phyloP scores from a whole-genome alignment of 768 basidiomycete genomes.

The Myochromella boudieri region DNA sequence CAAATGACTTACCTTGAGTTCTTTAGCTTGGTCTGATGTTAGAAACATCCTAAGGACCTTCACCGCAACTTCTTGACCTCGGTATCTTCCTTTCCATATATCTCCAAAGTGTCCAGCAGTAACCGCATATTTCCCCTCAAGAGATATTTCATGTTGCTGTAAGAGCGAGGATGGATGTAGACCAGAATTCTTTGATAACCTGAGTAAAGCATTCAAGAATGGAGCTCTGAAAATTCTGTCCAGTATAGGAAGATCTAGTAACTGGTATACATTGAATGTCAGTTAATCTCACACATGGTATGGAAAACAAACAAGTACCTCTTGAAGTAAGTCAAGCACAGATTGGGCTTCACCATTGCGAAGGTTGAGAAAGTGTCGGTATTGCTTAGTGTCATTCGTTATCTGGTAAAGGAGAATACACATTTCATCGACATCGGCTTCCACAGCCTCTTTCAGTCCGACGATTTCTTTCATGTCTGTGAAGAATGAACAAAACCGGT shows the following conservation, averaged over 20 bases:
- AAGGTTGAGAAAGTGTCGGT: constrained; percentile 1
- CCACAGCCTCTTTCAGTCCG: constrained; percentile 2
- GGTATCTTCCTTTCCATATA: no score
- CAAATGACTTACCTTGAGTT: constrained; percentile 24
- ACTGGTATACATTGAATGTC: constrained; percentile 3
- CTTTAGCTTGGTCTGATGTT: constrained; percentile 14
- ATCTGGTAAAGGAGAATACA: constrained; percentile 7
- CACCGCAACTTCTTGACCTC: no score
- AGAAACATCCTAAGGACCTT: constrained; percentile 20
- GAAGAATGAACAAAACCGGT: constrained; percentile 6
- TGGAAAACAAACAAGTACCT: constrained; percentile 2
- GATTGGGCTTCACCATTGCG: constrained; percentile 7
- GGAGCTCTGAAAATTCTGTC: constrained; percentile 13
- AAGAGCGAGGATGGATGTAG: constrained; percentile 27
- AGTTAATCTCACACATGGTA: no score
- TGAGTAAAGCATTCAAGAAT: constrained; percentile 14
- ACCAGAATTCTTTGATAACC: constrained; percentile 26
- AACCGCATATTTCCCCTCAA: constrained; percentile 15
- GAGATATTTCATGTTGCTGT: constrained; percentile 4
- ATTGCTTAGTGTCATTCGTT: constrained; percentile 1
- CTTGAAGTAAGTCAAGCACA: constrained; percentile 14
- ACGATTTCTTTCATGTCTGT: constrained; percentile 1
- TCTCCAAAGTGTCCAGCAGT: no score
- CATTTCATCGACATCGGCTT: constrained; percentile 11
- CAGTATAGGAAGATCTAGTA: constrained; percentile 13